Conservation (phyloP, 306 rosid genomes). For the Castanea crenata region DNA sequence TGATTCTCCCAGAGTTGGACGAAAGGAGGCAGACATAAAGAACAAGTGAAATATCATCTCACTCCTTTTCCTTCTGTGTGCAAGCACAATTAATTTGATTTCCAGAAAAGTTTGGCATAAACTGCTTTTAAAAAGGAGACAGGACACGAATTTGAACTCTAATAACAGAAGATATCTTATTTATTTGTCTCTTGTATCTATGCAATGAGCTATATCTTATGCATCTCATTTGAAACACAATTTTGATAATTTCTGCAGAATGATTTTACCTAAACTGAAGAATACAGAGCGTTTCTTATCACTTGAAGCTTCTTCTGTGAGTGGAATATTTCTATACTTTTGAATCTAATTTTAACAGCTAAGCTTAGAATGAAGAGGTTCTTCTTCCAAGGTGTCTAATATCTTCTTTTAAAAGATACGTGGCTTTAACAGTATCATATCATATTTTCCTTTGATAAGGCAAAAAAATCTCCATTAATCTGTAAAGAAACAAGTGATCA, state of each 20-base stretch:
- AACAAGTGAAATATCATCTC: slow-evolving; percentile 39
- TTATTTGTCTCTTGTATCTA: not conserved
- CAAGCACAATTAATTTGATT: not conserved
- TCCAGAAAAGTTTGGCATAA: not conserved
- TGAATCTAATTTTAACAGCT: not conserved
- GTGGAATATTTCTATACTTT: slow-evolving; percentile 22
- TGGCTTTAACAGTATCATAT: not conserved
- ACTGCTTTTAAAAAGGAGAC: too few relatives aligned
- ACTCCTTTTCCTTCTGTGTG: not conserved
- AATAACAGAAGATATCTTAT: too few relatives aligned
- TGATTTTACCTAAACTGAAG: slow-evolving; percentile 47
- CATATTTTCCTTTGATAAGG: not conserved
- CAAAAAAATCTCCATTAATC: not conserved
- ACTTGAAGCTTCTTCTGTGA: slow-evolving; percentile 35
- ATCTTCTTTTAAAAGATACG: not conserved
- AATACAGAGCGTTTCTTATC: slow-evolving; percentile 56
- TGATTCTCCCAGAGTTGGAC: slow-evolving; percentile 57
- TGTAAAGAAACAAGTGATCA: not conserved
- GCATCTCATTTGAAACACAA: slow-evolving; percentile 2
- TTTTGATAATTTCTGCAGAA: slow-evolving; percentile 31
- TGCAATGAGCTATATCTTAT: not conserved
- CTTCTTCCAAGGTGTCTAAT: not conserved
- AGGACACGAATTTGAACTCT: too few relatives aligned
- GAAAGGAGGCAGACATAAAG: slow-evolving; percentile 72
- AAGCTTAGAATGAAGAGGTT: not conserved